phyloP scores from a whole-genome alignment of 441 rosid genomes.

The California macrophylla region DNA sequence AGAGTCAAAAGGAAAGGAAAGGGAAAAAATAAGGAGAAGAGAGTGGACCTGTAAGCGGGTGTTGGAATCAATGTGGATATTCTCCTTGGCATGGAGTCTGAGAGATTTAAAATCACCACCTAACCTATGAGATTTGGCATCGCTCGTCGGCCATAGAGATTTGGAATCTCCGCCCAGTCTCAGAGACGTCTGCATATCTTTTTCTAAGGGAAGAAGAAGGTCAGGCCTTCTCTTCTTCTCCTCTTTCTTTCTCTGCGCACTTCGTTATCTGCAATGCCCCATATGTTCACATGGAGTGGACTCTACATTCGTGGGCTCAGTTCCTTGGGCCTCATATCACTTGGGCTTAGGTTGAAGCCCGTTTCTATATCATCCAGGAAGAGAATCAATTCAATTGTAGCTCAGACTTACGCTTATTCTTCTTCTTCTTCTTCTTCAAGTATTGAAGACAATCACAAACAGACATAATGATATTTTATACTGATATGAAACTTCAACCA shows the following conservation, averaged over 20 bases:
- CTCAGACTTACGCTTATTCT: too few species aligned
- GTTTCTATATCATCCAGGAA: too few species aligned
- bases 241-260: neutral
- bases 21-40: neutral
- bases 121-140: neutral
- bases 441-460: too few species aligned
- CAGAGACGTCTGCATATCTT: slow-evolving; percentile 79
- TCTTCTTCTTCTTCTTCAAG: too few species aligned
- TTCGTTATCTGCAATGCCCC: slow-evolving; percentile 1
- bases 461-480: too few species aligned
- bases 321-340: neutral
- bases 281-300: neutral
- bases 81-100: slow-evolving; percentile 84
- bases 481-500: too few species aligned
- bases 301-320: too few species aligned
- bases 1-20: neutral
- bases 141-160: slow-evolving; percentile 26
- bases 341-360: neutral
- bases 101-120: slow-evolving; percentile 4
- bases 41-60: slow-evolving; percentile 59
- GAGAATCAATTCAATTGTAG: too few species aligned
- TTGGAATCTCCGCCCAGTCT: slow-evolving; percentile 55
- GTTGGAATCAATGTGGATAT: slow-evolving; percentile 43
- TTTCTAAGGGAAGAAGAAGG: neutral
- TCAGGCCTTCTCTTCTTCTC: neutral